A percentile compares a stretch with the other conserved stretches of the same genome.
Conservation (phyloP, 2,329 filamentous ascomycete genomes). For the Penicillium oxalicum region DNA sequence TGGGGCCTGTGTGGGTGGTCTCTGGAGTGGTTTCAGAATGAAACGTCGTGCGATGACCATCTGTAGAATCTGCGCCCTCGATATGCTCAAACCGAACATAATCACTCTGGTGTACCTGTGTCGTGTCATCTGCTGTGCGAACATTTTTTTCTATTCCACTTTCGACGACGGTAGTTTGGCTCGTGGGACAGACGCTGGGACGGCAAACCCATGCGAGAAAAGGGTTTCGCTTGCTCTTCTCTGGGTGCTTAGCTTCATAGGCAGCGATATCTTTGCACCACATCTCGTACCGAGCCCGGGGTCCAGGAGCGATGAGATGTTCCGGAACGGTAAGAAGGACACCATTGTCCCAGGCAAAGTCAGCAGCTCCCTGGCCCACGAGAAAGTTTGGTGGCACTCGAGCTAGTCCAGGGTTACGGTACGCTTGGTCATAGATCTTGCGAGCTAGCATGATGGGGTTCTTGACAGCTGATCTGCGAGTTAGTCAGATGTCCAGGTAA, state of each 20-base stretch:
- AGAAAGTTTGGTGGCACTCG: slow-evolving; percentile 90
- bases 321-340: slow-evolving; percentile 70
- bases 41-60: neutral
- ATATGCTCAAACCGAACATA: neutral
- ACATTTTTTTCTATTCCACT: neutral
- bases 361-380: slow-evolving; percentile 74
- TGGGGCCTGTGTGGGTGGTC: neutral
- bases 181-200: slow-evolving; percentile 18
- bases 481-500: slow-evolving; percentile 12
- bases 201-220: slow-evolving; percentile 20
- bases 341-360: slow-evolving; percentile 77
- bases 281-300: slow-evolving; percentile 68
- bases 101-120: neutral
- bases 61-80: neutral
- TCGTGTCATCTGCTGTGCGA: too few relatives aligned
- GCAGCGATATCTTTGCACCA: slow-evolving; percentile 55
- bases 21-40: too few relatives aligned
- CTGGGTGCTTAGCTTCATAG: slow-evolving; percentile 46
- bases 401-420: slow-evolving; percentile 69
- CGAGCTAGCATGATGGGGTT: slow-evolving; percentile 89
- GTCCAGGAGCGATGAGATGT: slow-evolving; percentile 69
- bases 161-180: neutral
- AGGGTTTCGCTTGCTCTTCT: slow-evolving; percentile 46
- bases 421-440: slow-evolving; percentile 70
- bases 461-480: slow-evolving; percentile 50